Evolutionary conservation across 345 rosid genomes (phyloP).

Genomic region (Trapa incisa): DNA sequence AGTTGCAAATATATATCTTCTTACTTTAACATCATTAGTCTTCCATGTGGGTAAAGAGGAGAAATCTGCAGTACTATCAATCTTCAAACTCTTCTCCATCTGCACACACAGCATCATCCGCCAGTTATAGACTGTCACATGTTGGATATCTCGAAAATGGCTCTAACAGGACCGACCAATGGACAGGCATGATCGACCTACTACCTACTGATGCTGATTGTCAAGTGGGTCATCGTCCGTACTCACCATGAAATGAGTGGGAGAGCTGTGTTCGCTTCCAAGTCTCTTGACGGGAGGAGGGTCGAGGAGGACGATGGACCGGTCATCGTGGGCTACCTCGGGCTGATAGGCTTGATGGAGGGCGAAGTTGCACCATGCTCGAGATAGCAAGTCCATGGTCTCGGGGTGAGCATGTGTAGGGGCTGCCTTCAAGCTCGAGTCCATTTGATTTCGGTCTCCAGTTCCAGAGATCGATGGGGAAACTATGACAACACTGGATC

Average conservation of each 20-base stretch:
- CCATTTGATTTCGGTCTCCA: constrained; percentile 16
- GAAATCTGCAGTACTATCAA: constrained; percentile 48
- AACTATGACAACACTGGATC: background rate
- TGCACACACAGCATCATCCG: too few relatives aligned
- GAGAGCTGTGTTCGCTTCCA: constrained; percentile 24
- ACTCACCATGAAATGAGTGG: constrained; percentile 35
- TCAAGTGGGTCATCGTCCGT: background rate
- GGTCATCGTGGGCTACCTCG: constrained; percentile 23
- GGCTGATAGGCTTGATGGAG: constrained; percentile 64
- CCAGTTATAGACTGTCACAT: too few relatives aligned
- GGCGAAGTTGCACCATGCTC: constrained; percentile 81
- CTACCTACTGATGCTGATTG: background rate
- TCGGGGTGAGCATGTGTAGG: constrained; percentile 90
- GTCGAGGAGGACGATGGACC: constrained; percentile 11
- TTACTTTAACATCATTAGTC: constrained; percentile 76
- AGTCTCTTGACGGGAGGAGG: constrained; percentile 25
- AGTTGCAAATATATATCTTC: background rate
- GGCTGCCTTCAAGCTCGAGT: constrained; percentile 21
- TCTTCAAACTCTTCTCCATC: constrained; percentile 39
- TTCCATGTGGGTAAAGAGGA: constrained; percentile 76
- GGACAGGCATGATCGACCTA: background rate
- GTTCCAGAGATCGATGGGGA: background rate
- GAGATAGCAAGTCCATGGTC: constrained; percentile 79
- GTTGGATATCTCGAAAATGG: background rate
- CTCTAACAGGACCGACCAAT: background rate